These are phyloP conservation scores for Lactarius sanguifluus DNA, from an alignment of 768 basidiomycete genomes.

Conservation along the genomic window DNA sequence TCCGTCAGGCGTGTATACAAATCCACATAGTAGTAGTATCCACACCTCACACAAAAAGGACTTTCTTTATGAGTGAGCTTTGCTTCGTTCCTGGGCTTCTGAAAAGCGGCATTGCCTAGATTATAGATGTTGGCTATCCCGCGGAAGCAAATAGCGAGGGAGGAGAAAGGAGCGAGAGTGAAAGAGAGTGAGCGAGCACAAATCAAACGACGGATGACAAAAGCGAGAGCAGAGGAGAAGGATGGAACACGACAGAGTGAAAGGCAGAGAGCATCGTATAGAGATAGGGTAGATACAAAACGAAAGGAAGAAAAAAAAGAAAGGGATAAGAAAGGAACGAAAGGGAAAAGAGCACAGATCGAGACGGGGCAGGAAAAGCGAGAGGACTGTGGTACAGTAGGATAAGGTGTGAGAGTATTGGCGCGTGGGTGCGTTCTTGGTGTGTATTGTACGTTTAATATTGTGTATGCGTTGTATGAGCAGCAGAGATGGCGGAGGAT, in stretches of 20 bases:
- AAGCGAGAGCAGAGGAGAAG: slow-evolving; percentile 14
- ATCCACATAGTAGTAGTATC: background rate
- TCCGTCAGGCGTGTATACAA: background rate
- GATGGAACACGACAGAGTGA: slow-evolving; percentile 3
- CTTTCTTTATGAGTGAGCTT: background rate
- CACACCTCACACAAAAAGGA: background rate
- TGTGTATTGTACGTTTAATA: slow-evolving; percentile 15
- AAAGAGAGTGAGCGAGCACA: slow-evolving; percentile 19
- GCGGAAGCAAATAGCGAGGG: slow-evolving; percentile 7
- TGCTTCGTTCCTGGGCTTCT: slow-evolving; percentile 11
- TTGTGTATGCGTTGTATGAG: slow-evolving; percentile 14
- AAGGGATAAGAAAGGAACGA: background rate
- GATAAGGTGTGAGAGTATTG: slow-evolving; percentile 17
- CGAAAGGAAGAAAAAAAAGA: slow-evolving; percentile 15
- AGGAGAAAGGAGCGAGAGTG: background rate
- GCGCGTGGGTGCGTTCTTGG: slow-evolving; percentile 15
- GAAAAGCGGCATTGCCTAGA: slow-evolving; percentile 16
- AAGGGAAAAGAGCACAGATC: slow-evolving; percentile 23
- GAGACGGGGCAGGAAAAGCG: slow-evolving; percentile 5
- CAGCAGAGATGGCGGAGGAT: slow-evolving; percentile 4
- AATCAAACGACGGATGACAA: slow-evolving; percentile 12
- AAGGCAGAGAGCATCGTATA: background rate
- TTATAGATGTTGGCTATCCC: slow-evolving; percentile 17
- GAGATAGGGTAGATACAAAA: slow-evolving; percentile 11
- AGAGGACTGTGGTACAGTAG: slow-evolving; percentile 18